Conservation (phyloP, 2,329 filamentous ascomycete species). For the Monosporascus sp. region DNA sequence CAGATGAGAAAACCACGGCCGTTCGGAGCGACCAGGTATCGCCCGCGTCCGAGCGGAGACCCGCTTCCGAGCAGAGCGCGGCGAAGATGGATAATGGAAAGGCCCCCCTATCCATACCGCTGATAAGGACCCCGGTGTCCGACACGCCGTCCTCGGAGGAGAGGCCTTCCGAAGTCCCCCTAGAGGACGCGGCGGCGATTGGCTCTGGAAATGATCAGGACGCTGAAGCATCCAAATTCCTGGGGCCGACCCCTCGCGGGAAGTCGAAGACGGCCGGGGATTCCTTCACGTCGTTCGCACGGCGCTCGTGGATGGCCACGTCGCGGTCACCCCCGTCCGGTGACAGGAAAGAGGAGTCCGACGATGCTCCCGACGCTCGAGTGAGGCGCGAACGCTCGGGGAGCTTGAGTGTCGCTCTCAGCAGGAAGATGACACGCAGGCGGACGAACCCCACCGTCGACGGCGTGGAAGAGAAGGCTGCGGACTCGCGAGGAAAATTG, state of each 20-base stretch:
- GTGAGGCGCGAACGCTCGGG: conserved; percentile 20
- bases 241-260: conserved; percentile 27
- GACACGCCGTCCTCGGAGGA: conserved; percentile 34
- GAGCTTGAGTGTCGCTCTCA: conserved; percentile 24
- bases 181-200: conserved; percentile 20
- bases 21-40: conserved; percentile 15
- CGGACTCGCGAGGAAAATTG: conserved; percentile 30
- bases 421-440: conserved; percentile 25
- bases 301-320: conserved; percentile 45
- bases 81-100: conserved; percentile 34
- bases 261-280: conserved; percentile 36
- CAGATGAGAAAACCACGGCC: conserved; percentile 23
- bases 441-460: conserved; percentile 24
- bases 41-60: conserved; percentile 21
- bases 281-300: conserved; percentile 46
- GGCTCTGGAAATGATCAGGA: conserved; percentile 1
- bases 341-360: conserved; percentile 24
- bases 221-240: conserved; percentile 13
- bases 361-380: conserved; percentile 14
- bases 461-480: conserved; percentile 24
- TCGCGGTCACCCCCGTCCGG: conserved; percentile 45
- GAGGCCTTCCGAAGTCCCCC: conserved; percentile 2
- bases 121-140: conserved; percentile 47
- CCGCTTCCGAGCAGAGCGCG: conserved; percentile 19
- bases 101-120: conserved; percentile 44